These are phyloP conservation scores for Cercospora sojina DNA, from an alignment of 2,329 filamentous ascomycete genomes.

Conservation along the genomic window DNA sequence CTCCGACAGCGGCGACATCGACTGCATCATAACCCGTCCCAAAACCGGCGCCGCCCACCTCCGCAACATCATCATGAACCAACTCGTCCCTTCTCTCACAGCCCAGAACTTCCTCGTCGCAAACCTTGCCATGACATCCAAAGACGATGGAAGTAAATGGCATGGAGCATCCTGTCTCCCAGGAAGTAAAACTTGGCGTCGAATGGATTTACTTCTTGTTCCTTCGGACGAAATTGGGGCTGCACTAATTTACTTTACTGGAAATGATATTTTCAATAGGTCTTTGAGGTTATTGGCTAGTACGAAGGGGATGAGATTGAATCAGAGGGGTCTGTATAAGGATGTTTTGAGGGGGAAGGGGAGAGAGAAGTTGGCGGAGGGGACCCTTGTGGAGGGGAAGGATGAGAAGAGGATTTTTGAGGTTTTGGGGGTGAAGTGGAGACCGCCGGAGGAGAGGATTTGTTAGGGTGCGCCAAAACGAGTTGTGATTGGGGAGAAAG, in stretches of 20 bases:
- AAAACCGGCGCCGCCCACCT: constrained; percentile 60
- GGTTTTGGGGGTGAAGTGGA: constrained; percentile 78
- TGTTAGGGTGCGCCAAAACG: constrained; percentile 50
- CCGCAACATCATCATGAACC: constrained; percentile 59
- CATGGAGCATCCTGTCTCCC: constrained; percentile 79
- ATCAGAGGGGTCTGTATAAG: constrained; percentile 76
- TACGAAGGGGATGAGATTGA: constrained; percentile 79
- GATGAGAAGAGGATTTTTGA: constrained; percentile 81
- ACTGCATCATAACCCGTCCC: constrained; percentile 75
- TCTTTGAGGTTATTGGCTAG: constrained; percentile 77
- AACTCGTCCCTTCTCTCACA: constrained; percentile 63
- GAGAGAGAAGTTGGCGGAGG: constrained; percentile 63
- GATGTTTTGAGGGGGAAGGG: constrained; percentile 63
- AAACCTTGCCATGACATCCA: constrained; percentile 58
- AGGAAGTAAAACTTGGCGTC: constrained; percentile 63
- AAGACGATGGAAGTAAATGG: constrained; percentile 72
- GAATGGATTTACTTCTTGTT: constrained; percentile 82
- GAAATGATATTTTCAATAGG: constrained; percentile 91
- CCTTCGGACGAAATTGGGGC: constrained; percentile 77
- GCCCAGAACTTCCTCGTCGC: constrained; percentile 65
- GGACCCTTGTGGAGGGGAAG: constrained; percentile 68
- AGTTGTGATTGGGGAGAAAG: not conserved
- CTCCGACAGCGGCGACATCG: constrained; percentile 73
- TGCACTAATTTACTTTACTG: constrained; percentile 91
- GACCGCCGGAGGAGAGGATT: constrained; percentile 72